phyloP scores from a whole-genome alignment of 2,329 filamentous ascomycete genomes.

The Aspergillus tanneri region DNA sequence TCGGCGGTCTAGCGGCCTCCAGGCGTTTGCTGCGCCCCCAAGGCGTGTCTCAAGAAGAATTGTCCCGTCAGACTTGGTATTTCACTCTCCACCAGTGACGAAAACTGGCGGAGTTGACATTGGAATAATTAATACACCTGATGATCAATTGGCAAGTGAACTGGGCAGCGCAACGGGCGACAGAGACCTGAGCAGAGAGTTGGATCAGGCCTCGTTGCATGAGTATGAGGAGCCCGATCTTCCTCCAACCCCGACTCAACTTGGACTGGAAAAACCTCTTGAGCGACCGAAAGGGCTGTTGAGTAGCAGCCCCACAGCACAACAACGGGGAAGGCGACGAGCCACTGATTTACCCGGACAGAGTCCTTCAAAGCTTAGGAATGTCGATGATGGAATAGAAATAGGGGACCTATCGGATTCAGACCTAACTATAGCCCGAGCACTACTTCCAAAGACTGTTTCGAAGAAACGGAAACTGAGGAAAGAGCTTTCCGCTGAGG shows the following conservation, averaged over 20 bases:
- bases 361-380: slow-evolving; percentile 33
- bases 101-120: slow-evolving; percentile 14
- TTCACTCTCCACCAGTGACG: slow-evolving; percentile 26
- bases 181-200: slow-evolving; percentile 17
- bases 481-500: slow-evolving; percentile 56
- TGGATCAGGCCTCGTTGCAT: slow-evolving; percentile 22
- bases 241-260: slow-evolving; percentile 50
- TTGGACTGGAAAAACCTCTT: slow-evolving; percentile 38
- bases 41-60: slow-evolving; percentile 38
- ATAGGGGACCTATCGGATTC: slow-evolving; percentile 10
- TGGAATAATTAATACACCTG: slow-evolving; percentile 26
- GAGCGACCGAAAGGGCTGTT: slow-evolving; percentile 32
- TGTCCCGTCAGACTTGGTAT: slow-evolving; percentile 28
- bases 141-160: slow-evolving; percentile 35
- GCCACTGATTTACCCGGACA: slow-evolving; percentile 22
- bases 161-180: slow-evolving; percentile 32
- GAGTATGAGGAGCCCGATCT: slow-evolving; percentile 61
- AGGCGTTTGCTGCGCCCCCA: slow-evolving; percentile 38
- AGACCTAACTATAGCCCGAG: slow-evolving; percentile 8
- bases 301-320: slow-evolving; percentile 41
- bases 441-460: slow-evolving; percentile 25
- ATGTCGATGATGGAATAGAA: slow-evolving; percentile 18
- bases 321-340: slow-evolving; percentile 27
- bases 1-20: slow-evolving; percentile 31
- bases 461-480: slow-evolving; percentile 53